Conservation (phyloP, 2,329 filamentous ascomycete genomes). For the Penicillium freii region DNA sequence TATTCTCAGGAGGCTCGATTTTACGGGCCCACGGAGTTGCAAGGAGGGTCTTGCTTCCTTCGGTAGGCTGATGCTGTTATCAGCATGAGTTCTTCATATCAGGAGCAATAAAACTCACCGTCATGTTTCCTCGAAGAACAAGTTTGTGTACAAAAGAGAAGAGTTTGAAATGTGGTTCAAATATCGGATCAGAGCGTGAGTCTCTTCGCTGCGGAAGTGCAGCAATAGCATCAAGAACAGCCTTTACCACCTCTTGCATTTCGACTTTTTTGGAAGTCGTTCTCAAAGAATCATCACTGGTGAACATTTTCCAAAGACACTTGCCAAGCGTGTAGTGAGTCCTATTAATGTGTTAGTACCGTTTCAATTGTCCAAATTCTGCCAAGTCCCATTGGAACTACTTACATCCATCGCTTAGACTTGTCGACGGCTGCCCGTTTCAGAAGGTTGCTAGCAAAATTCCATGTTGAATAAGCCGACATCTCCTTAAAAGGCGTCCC, state of each 20-base stretch:
- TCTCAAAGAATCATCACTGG: slow-evolving; percentile 44
- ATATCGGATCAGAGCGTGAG: slow-evolving; percentile 66
- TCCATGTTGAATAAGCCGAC: slow-evolving; percentile 61
- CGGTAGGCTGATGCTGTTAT: slow-evolving; percentile 40
- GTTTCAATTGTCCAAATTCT: neutral
- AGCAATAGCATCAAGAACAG: slow-evolving; percentile 60
- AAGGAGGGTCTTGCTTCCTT: slow-evolving; percentile 52
- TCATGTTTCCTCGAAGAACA: slow-evolving; percentile 54
- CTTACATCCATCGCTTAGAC: slow-evolving; percentile 62
- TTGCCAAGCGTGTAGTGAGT: slow-evolving; percentile 69
- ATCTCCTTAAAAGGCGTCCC: slow-evolving; percentile 57
- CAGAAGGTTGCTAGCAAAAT: slow-evolving; percentile 62
- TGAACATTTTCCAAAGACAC: slow-evolving; percentile 70
- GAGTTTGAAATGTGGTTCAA: slow-evolving; percentile 92
- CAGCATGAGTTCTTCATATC: slow-evolving; percentile 18
- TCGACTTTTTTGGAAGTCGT: slow-evolving; percentile 36
- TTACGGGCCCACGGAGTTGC: slow-evolving; percentile 57
- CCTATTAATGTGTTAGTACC: slow-evolving; percentile 36
- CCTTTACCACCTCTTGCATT: slow-evolving; percentile 53
- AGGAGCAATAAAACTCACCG: slow-evolving; percentile 33
- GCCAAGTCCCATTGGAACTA: slow-evolving; percentile 15
- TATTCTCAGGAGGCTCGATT: slow-evolving; percentile 48
- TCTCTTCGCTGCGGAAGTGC: slow-evolving; percentile 61
- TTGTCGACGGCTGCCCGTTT: slow-evolving; percentile 58
- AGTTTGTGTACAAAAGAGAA: slow-evolving; percentile 80